These are phyloP conservation scores for Globisporangium spinosum DNA, from an alignment of 352 stramenopile genomes.

Conservation along the genomic window DNA sequence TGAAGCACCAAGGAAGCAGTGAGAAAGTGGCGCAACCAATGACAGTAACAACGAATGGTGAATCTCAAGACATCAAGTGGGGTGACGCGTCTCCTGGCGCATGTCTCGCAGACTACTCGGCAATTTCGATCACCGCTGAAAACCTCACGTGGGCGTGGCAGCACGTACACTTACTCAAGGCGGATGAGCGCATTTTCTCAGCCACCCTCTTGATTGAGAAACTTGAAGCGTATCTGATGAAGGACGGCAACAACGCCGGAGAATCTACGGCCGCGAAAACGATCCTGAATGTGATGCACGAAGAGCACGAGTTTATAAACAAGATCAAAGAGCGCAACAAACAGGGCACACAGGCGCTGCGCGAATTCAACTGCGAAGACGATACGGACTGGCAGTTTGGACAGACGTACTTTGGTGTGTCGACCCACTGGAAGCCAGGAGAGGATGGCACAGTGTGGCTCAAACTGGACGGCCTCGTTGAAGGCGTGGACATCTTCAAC, in stretches of 20 bases:
- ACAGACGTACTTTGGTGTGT: constrained; percentile 71
- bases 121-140: constrained; percentile 34
- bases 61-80: constrained; percentile 18
- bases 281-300: constrained; percentile 45
- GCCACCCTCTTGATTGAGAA: constrained; percentile 59
- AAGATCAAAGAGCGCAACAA: constrained; percentile 53
- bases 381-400: constrained; percentile 72
- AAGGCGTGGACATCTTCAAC: constrained; percentile 82
- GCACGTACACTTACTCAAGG: constrained; percentile 63
- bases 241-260: constrained; percentile 15
- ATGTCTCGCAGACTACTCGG: constrained; percentile 54
- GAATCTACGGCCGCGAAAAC: constrained; percentile 19
- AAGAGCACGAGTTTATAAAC: constrained; percentile 41
- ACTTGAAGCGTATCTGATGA: constrained; percentile 53
- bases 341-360: constrained; percentile 45
- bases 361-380: constrained; percentile 68
- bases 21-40: neutral
- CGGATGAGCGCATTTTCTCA: constrained; percentile 72
- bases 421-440: constrained; percentile 77
- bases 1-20: neutral
- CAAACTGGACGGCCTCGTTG: constrained; percentile 72
- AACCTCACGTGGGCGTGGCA: constrained; percentile 74
- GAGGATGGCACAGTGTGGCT: constrained; percentile 74
- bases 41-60: neutral
- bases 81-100: constrained; percentile 7